Base-by-base conservation (phyloP, 177 flowering plant species). In the Vitis hybrid region DNA sequence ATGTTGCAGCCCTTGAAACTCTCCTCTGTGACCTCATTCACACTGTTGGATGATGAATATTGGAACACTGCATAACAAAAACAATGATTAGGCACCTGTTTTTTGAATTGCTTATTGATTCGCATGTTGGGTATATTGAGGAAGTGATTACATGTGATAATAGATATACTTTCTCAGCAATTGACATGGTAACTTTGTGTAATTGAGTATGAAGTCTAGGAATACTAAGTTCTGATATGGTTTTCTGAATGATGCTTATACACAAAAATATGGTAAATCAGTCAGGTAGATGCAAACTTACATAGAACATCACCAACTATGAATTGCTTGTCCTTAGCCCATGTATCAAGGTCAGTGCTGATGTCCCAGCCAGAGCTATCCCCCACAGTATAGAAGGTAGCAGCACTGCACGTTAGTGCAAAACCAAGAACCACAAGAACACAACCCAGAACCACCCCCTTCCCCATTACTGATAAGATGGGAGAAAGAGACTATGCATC, bases 301-400 rank as follows among this genome's bases (percentile, higher is more conserved):
- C 90, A 5, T 1, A 86, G 76, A 56, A 68, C 76, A 60, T 86
- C 90, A 3, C 90, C 90, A 1, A 79, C 80, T 0, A 26, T 5
- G 57, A 83, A 87, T 26, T 13, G 72, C 77, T 87, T 85, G 68
- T 19, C 81, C 0, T 14, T 12, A 0, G 70, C 8, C 90, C 90
- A 87, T 12, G 88, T 29, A 63, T 80, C 83, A 34, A 87, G 83
- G 68, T 87, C 71, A 3, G 81, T 65, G 76, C 88, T 85, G 13
- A 87, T 83, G 74, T 87, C 90, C 90, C 90, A 87, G 29, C 88
- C 90, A 1, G 87, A 67, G 29, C 13, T 83, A 57, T 82, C 90
- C 0, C 90, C 90, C 7, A 87, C 88, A 11, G 20, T 69, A 71
- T 87, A 85, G 0, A 59, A 52, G 8, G 80, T 77, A 5, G 81